Percentiles rank a stretch among this genome's conserved stretches.
phyloP scores from a whole-genome alignment of 2,329 filamentous ascomycete genomes.

The Aspergillus quadrilineatus region DNA sequence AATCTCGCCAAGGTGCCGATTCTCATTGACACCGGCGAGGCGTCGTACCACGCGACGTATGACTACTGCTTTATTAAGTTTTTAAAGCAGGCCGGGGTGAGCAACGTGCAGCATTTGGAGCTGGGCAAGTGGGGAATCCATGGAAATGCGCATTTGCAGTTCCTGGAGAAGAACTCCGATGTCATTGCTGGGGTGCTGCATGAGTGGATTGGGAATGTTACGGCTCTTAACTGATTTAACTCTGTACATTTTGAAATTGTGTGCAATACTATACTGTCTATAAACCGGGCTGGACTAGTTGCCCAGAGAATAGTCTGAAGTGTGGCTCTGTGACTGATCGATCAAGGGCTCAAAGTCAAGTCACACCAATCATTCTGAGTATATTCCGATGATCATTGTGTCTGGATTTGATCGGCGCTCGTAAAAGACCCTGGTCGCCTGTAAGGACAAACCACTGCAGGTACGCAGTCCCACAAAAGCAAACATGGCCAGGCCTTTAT shows the following conservation, averaged over 20 bases:
- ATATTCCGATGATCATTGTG: constrained; percentile 1
- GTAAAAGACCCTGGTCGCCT: not conserved
- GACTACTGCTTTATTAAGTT: constrained; percentile 57
- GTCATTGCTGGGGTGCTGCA: constrained; percentile 15
- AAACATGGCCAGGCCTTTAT: constrained; percentile 2
- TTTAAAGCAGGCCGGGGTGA: constrained; percentile 53
- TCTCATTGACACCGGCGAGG: constrained; percentile 53
- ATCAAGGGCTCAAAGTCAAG: not conserved
- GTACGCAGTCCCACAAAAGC: constrained; percentile 9
- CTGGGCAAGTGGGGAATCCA: constrained; percentile 47
- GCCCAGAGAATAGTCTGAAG: not conserved
- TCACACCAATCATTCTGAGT: not conserved
- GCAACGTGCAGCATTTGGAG: constrained; percentile 43
- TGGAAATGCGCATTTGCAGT: constrained; percentile 56
- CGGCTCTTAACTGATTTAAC: not conserved
- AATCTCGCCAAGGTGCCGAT: constrained; percentile 52
- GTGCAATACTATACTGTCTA: too few species aligned
- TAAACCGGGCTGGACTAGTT: too few species aligned
- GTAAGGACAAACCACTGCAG: constrained; percentile 2
- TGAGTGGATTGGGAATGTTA: constrained; percentile 12
- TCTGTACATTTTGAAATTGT: not conserved
- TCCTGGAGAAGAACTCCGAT: constrained; percentile 30
- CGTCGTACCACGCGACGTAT: constrained; percentile 55
- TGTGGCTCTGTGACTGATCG: not conserved
- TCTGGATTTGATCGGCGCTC: constrained; percentile 3